These are phyloP conservation scores for Xerophyta viscosa DNA, from an alignment of 106 monocot species.

Conservation along the genomic window DNA sequence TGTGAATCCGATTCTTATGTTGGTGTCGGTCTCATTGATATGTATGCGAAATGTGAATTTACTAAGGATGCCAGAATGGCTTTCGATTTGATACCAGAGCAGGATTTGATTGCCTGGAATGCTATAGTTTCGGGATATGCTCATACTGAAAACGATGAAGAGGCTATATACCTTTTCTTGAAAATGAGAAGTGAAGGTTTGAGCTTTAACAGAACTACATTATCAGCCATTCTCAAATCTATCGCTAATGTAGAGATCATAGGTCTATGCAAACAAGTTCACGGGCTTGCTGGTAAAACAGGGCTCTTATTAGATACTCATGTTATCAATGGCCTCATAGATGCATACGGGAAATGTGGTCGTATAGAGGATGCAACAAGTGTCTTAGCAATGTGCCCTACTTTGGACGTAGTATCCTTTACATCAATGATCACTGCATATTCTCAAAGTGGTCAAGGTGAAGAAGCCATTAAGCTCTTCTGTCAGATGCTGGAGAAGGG, in stretches of 20 bases:
- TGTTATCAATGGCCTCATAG: slow-evolving; percentile 72
- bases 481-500: slow-evolving; percentile 31
- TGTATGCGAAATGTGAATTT: slow-evolving; percentile 59
- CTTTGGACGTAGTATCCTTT: slow-evolving; percentile 47
- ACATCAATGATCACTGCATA: slow-evolving; percentile 77
- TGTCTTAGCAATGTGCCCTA: slow-evolving; percentile 47
- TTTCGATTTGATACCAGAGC: slow-evolving; percentile 39
- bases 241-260: slow-evolving; percentile 39
- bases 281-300: slow-evolving; percentile 35
- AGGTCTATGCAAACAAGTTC: slow-evolving; percentile 38
- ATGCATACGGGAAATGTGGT: slow-evolving; percentile 78
- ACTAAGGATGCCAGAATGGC: slow-evolving; percentile 34
- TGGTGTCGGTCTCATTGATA: slow-evolving; percentile 75
- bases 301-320: slow-evolving; percentile 59
- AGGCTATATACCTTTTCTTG: slow-evolving; percentile 41
- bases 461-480: slow-evolving; percentile 78
- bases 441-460: slow-evolving; percentile 55
- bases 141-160: slow-evolving; percentile 38
- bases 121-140: slow-evolving; percentile 79
- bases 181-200: slow-evolving; percentile 51
- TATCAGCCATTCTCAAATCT: slow-evolving; percentile 76
- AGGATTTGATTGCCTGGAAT: slow-evolving; percentile 73
- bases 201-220: slow-evolving; percentile 60
- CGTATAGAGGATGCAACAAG: slow-evolving; percentile 36
- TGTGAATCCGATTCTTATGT: slow-evolving; percentile 37